phyloP scores from a whole-genome alignment of 495 filamentous ascomycete genomes.

The Tirmania nivea region DNA sequence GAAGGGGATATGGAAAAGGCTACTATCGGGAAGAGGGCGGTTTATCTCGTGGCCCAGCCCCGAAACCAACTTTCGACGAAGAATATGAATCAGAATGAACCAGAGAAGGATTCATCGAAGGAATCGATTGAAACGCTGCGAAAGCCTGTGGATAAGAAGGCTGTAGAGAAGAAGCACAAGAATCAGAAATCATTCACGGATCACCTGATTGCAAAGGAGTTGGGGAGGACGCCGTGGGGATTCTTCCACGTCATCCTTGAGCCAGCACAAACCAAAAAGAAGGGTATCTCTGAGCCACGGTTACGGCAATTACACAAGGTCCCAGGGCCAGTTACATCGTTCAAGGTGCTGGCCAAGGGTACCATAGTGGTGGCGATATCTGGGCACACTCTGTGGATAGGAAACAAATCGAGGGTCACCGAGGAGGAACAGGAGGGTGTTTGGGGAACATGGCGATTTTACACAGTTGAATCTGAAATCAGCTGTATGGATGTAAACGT shows the following conservation, averaged over 20 bases:
- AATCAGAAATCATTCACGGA: neutral
- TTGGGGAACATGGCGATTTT: conserved; percentile 22
- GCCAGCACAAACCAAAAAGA: neutral
- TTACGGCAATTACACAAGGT: conserved; percentile 5
- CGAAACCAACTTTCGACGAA: neutral
- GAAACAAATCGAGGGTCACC: conserved; percentile 3
- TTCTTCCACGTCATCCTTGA: neutral
- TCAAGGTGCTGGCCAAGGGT: conserved; percentile 23
- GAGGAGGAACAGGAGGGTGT: conserved; percentile 23
- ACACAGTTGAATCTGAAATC: conserved; percentile 25
- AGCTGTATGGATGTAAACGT: conserved; percentile 36
- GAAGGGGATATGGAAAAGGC: neutral
- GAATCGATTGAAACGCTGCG: no score
- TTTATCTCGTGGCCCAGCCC: neutral
- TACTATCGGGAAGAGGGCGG: neutral
- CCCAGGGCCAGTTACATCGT: conserved; percentile 3
- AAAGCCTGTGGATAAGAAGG: neutral
- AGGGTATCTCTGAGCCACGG: neutral
- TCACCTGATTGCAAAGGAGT: neutral
- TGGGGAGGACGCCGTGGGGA: neutral
- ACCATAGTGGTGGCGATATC: conserved; percentile 21
- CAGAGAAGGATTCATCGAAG: no score
- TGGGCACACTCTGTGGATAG: conserved; percentile 7
- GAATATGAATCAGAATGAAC: neutral
- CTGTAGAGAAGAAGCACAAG: neutral